phyloP scores from a whole-genome alignment of 192 early-diverging fungal genomes.

The Gigaspora rosea region DNA sequence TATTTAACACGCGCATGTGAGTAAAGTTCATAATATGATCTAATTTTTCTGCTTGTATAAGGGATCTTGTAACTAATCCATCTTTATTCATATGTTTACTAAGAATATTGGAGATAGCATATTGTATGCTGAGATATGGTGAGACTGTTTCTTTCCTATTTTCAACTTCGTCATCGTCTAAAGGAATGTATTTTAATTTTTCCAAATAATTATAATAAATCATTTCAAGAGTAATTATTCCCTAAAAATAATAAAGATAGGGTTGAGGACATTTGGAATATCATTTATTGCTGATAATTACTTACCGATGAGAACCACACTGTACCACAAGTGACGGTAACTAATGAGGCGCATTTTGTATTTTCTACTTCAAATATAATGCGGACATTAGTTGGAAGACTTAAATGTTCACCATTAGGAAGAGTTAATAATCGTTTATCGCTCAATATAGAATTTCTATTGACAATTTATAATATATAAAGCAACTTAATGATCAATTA shows the following conservation, averaged over 20 bases:
- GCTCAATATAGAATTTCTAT: constrained; percentile 79
- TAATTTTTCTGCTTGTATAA: constrained; percentile 67
- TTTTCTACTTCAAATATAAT: constrained; percentile 99
- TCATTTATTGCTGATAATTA: no score
- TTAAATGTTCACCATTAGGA: constrained; percentile 97
- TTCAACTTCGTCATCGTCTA: constrained; percentile 68
- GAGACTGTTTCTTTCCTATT: constrained; percentile 51
- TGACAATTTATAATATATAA: no score
- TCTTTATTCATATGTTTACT: constrained; percentile 69
- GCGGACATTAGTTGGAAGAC: constrained; percentile 91
- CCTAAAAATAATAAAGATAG: constrained; percentile 17
- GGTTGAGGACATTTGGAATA: no score
- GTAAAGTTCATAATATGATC: constrained; percentile 99
- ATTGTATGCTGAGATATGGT: constrained; percentile 72
- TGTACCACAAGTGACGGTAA: constrained; percentile 99
- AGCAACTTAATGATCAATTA: no score
- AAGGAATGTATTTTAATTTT: constrained; percentile 66
- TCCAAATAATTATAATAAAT: constrained; percentile 81
- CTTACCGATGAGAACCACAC: constrained; percentile 81
- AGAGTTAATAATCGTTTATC: constrained; percentile 97
- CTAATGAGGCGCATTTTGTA: constrained; percentile 94
- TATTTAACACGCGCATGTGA: constrained; percentile 72
- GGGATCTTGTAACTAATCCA: constrained; percentile 72
- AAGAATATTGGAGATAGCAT: constrained; percentile 71
- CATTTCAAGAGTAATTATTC: constrained; percentile 81